Base-by-base conservation (phyloP, 2,329 filamentous ascomycete genomes). In the Aspergillus sclerotialis region DNA sequence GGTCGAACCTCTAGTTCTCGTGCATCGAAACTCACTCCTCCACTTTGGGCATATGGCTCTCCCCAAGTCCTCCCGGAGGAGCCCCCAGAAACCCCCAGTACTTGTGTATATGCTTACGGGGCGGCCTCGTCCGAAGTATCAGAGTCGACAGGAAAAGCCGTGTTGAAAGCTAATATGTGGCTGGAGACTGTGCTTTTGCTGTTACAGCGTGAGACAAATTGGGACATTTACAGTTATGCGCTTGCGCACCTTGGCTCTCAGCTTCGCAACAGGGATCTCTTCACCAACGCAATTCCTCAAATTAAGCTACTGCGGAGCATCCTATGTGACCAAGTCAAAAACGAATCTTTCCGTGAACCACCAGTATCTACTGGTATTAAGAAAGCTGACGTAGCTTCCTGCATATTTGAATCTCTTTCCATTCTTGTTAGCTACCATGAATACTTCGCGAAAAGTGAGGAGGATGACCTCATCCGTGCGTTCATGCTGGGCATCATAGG, bases 141-240 rank as follows among this genome's bases (percentile, higher is more conserved):
- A 7, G 42, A 49, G 2, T 19, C 43, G 5, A 36, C 48, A 21
- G 61, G 60, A 36, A 55, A 63, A n/a, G 60, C 65, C 2, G 61
- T 72, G 6, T 63, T 87, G 35, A 73, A 78, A 35, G 71, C 82
- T 30, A 70, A 72, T 10, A 61, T 72, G 26, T 94, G 87, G 84
- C 70, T 94, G n/a, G 83, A 89, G 43, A 72, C 79, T 8, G 70
- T 93, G 24, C 75, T 86, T 16, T 70, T 72, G n/a, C 65, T 92
- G n/a, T 65, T 94, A 28, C 78, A 83, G 44, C 73, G 79, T 36
- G 83, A 82, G 26, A 76, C 78, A 30, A 82, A 92, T 42, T 96
- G 90, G 89, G 88, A 96, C 55, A 69, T 94, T 2, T 94, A 94
- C 67, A 90, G 86, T 60, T 95, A 90, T 55, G 75, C 90, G 12